phyloP scores from a whole-genome alignment of 2,329 filamentous ascomycete species.

The Colletotrichum sp. region DNA sequence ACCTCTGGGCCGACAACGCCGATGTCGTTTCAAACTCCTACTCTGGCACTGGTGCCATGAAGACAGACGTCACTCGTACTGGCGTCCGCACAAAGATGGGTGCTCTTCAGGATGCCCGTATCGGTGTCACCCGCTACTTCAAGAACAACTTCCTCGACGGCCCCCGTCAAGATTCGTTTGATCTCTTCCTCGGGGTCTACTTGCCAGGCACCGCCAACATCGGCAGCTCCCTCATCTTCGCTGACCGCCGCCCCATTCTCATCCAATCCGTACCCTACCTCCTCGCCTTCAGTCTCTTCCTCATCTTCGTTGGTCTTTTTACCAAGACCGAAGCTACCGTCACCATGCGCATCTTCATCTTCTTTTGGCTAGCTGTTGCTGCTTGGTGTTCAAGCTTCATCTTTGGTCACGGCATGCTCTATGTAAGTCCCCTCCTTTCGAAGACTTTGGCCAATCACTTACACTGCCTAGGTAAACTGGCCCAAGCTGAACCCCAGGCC shows the following conservation, averaged over 20 bases:
- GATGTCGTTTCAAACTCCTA: slow-evolving; percentile 93
- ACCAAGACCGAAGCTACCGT: slow-evolving; percentile 77
- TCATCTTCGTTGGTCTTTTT: slow-evolving; percentile 77
- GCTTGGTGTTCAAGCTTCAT: slow-evolving; percentile 81
- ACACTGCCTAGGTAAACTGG: slow-evolving; percentile 84
- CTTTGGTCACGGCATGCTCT: slow-evolving; percentile 85
- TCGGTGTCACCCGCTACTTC: slow-evolving; percentile 88
- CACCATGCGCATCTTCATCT: slow-evolving; percentile 80
- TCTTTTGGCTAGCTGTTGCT: slow-evolving; percentile 77
- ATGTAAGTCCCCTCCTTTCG: slow-evolving; percentile 66
- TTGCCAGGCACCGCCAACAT: slow-evolving; percentile 75
- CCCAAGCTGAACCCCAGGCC: slow-evolving; percentile 91
- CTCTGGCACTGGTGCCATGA: slow-evolving; percentile 94
- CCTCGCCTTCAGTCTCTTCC: slow-evolving; percentile 83
- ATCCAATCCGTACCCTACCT: slow-evolving; percentile 96
- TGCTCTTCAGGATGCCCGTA: slow-evolving; percentile 83
- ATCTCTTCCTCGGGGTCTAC: slow-evolving; percentile 90
- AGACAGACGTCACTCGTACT: slow-evolving; percentile 97
- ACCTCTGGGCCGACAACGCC: slow-evolving; percentile 98
- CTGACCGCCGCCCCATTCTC: slow-evolving; percentile 82
- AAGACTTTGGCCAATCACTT: background rate
- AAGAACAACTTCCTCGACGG: slow-evolving; percentile 96
- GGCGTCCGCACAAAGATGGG: slow-evolving; percentile 87
- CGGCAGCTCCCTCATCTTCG: slow-evolving; percentile 77
- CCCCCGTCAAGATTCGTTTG: slow-evolving; percentile 92